phyloP scores from a whole-genome alignment of 345 rosid species.

The Aquilaria malaccensis region DNA sequence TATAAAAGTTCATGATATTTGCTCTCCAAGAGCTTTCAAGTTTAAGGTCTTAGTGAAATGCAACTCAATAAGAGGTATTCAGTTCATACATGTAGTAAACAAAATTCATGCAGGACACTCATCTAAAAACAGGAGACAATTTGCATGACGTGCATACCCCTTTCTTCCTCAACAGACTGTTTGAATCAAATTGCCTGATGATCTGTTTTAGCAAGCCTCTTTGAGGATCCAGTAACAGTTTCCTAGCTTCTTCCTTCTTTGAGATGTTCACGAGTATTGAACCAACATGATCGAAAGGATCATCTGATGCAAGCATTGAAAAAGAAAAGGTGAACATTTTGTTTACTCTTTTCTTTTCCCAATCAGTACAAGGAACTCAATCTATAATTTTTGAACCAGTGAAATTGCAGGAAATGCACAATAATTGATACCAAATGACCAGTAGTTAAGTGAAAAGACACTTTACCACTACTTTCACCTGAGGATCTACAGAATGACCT shows the following conservation, averaged over 20 bases:
- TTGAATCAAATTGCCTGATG: conserved; percentile 73
- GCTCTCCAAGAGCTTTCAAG: too few species aligned
- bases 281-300: conserved; percentile 88
- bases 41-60: too few species aligned
- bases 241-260: conserved; percentile 75
- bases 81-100: too few species aligned
- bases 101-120: too few species aligned
- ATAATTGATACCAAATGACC: too few species aligned
- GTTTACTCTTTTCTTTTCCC: too few species aligned
- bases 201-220: conserved; percentile 79
- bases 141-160: conserved; percentile 47
- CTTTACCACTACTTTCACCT: conserved; percentile 42
- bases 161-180: conserved; percentile 58
- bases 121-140: too few species aligned
- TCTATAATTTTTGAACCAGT: too few species aligned
- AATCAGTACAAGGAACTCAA: too few species aligned
- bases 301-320: conserved; percentile 40
- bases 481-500: conserved; percentile 80
- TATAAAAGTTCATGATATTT: too few species aligned
- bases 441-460: not conserved
- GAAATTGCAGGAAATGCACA: too few species aligned
- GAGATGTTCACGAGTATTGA: conserved; percentile 90
- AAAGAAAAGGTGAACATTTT: conserved; percentile 5
- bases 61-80: too few species aligned
- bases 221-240: conserved; percentile 67